phyloP scores from a whole-genome alignment of 179 eudicot genomes.

The Pouteria campechiana region DNA sequence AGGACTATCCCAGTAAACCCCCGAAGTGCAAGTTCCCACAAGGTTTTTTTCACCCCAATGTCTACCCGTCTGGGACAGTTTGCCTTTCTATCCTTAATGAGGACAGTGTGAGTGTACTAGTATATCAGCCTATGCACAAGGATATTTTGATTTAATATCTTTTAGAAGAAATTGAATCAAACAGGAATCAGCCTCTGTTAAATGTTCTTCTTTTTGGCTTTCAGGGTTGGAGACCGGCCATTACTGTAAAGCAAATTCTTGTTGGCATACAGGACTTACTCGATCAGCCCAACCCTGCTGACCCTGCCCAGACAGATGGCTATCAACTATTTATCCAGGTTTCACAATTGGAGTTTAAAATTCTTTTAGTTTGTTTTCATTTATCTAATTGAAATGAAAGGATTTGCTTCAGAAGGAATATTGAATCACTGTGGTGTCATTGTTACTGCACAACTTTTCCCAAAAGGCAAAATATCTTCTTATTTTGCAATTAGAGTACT shows the following conservation, averaged over 20 bases:
- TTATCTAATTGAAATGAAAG: background rate
- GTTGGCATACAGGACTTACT: slow-evolving; percentile 60
- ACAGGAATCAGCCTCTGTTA: background rate
- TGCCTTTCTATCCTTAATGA: slow-evolving; percentile 85
- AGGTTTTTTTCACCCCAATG: slow-evolving; percentile 86
- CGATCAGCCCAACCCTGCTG: slow-evolving; percentile 49
- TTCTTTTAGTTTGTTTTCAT: background rate
- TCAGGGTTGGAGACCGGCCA: slow-evolving; percentile 71
- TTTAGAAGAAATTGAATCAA: background rate
- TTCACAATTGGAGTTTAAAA: no score
- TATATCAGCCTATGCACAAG: no score
- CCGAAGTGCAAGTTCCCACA: slow-evolving; percentile 83
- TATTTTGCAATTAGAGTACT: no score
- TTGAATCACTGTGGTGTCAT: no score
- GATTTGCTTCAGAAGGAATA: no score
- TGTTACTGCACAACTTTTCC: no score
- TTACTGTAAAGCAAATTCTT: slow-evolving; percentile 61
- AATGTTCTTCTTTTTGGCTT: background rate
- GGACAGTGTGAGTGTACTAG: slow-evolving; percentile 58
- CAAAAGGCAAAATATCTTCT: no score
- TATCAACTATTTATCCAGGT: slow-evolving; percentile 68
- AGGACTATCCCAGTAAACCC: slow-evolving; percentile 94
- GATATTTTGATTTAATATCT: no score
- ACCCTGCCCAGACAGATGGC: slow-evolving; percentile 71
- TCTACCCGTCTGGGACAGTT: slow-evolving; percentile 90